Percentiles rank a stretch among this genome's conserved stretches.
Evolutionary conservation across 2,329 filamentous ascomycete genomes (phyloP).

Genomic region (Diaporthe ampelina): DNA sequence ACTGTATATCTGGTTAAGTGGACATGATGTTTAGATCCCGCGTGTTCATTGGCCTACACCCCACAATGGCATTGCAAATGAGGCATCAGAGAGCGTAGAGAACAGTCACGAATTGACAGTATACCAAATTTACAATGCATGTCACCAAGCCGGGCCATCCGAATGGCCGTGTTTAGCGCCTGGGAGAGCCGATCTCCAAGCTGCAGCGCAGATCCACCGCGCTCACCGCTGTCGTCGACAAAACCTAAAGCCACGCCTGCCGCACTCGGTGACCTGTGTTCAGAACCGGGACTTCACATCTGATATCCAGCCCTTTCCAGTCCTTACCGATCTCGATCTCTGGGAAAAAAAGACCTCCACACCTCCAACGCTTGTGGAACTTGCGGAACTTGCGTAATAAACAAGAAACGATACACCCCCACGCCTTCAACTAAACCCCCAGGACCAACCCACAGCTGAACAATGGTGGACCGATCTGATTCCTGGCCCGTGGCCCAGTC

Average conservation of each 20-base stretch:
- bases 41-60: constrained; percentile 8
- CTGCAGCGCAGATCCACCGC: constrained; percentile 30
- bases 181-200: constrained; percentile 21
- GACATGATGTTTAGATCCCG: neutral
- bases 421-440: neutral
- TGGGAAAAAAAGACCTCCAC: neutral
- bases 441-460: constrained; percentile 6
- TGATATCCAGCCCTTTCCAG: constrained; percentile 13
- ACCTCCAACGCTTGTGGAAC: neutral
- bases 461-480: constrained; percentile 15
- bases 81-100: neutral
- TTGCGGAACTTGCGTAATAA: neutral
- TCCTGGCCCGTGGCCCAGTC: constrained; percentile 36
- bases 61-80: constrained; percentile 8
- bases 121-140: constrained; percentile 26
- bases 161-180: constrained; percentile 31
- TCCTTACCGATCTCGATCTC: neutral
- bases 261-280: constrained; percentile 4
- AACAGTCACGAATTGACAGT: constrained; percentile 19
- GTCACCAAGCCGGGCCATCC: constrained; percentile 27
- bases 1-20: neutral
- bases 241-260: constrained; percentile 22
- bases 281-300: constrained; percentile 9
- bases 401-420: neutral
- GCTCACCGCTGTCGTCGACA: constrained; percentile 28